These are phyloP conservation scores for Neocucurbitaria cava DNA, from an alignment of 2,329 filamentous ascomycete species.

Conservation along the genomic window DNA sequence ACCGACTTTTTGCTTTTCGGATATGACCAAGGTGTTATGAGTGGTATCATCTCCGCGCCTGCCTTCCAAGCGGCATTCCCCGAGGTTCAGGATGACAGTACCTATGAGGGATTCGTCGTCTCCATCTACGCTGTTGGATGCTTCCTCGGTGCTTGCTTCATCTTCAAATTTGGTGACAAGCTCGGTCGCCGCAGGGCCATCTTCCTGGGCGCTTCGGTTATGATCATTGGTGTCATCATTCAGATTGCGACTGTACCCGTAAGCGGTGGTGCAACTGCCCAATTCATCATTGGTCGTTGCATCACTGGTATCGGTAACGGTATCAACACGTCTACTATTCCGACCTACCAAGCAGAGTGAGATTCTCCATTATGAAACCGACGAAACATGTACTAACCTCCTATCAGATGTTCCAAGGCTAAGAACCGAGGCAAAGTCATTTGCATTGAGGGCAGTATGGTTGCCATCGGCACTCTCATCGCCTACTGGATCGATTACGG, in stretches of 20 bases:
- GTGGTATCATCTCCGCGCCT: slow-evolving; percentile 50
- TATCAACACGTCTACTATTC: slow-evolving; percentile 62
- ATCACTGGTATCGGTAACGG: slow-evolving; percentile 62
- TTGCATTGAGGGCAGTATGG: slow-evolving; percentile 62
- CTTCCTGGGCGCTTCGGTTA: slow-evolving; percentile 50
- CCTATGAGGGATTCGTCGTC: slow-evolving; percentile 55
- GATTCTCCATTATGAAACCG: background rate
- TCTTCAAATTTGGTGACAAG: slow-evolving; percentile 48
- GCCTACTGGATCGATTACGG: slow-evolving; percentile 62
- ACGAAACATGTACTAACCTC: background rate
- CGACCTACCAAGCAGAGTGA: slow-evolving; percentile 60
- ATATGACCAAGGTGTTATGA: slow-evolving; percentile 55
- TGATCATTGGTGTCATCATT: slow-evolving; percentile 52
- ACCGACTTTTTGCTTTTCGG: slow-evolving; percentile 58
- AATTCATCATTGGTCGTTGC: slow-evolving; percentile 60
- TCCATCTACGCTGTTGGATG: slow-evolving; percentile 61
- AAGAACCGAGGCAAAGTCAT: slow-evolving; percentile 67
- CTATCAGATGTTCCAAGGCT: slow-evolving; percentile 51
- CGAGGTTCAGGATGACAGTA: slow-evolving; percentile 45
- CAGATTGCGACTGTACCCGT: slow-evolving; percentile 42
- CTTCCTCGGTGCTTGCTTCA: slow-evolving; percentile 50
- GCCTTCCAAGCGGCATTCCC: slow-evolving; percentile 47
- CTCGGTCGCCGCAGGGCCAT: slow-evolving; percentile 54
- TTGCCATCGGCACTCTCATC: slow-evolving; percentile 58
- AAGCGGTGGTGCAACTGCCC: slow-evolving; percentile 47